These are phyloP conservation scores for Pseudozyma flocculosa DNA, from an alignment of 1,284 basidiomycete species.

Conservation along the genomic window DNA sequence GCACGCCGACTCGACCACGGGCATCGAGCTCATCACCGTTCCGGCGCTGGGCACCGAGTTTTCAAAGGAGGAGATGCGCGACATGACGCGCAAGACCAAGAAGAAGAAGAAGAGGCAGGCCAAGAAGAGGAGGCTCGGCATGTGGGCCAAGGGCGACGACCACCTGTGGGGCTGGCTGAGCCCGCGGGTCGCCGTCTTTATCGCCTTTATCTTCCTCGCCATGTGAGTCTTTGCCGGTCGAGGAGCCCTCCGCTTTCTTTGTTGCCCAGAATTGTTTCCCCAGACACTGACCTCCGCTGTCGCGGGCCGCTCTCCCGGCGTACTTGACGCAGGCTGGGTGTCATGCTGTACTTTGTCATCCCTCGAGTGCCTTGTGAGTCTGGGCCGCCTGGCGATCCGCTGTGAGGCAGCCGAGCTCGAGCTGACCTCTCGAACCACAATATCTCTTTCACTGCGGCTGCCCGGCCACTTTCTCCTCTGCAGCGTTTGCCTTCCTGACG, in stretches of 20 bases:
- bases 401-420: too few species aligned
- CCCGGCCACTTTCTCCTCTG: too few species aligned
- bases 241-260: too few species aligned
- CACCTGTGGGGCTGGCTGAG: slow-evolving; percentile 41
- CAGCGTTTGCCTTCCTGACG: slow-evolving; percentile 31
- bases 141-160: slow-evolving; percentile 40
- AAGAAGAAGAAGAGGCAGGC: slow-evolving; percentile 17
- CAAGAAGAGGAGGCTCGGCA: slow-evolving; percentile 14
- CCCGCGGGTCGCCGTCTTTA: slow-evolving; percentile 40
- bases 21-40: slow-evolving; percentile 53
- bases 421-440: too few species aligned
- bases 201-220: slow-evolving; percentile 27
- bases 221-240: too few species aligned
- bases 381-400: too few species aligned
- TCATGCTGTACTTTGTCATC: slow-evolving; percentile 49
- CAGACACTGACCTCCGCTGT: neutral
- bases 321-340: slow-evolving; percentile 18
- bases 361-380: slow-evolving; percentile 38
- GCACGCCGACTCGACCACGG: slow-evolving; percentile 28
- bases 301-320: too few species aligned
- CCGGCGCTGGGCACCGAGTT: slow-evolving; percentile 50
- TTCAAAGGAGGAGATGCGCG: slow-evolving; percentile 39
- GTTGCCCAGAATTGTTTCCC: too few species aligned
- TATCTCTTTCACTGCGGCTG: too few species aligned
- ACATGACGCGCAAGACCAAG: slow-evolving; percentile 30